Evolutionary conservation across 2,329 filamentous ascomycete species (phyloP).

Genomic region (Venturia carpophila): DNA sequence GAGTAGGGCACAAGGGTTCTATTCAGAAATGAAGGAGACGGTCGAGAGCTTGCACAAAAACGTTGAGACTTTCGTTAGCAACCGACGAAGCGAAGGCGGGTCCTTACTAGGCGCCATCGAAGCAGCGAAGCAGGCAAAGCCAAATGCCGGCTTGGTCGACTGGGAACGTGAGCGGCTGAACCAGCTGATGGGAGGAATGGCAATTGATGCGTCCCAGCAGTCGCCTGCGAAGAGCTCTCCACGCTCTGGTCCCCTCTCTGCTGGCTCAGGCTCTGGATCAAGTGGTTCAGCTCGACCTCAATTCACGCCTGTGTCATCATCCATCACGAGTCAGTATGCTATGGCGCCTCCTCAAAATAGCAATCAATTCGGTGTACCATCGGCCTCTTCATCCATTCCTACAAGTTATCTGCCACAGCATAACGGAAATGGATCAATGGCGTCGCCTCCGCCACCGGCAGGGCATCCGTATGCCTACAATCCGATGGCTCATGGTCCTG

Average conservation of each 20-base stretch:
- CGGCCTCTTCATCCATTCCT: slow-evolving; percentile 26
- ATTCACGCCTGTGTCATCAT: slow-evolving; percentile 43
- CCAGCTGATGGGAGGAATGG: slow-evolving; percentile 91
- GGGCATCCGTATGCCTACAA: slow-evolving; percentile 16
- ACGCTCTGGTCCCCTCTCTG: slow-evolving; percentile 23
- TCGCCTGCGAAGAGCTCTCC: slow-evolving; percentile 28
- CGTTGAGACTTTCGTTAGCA: slow-evolving; percentile 94
- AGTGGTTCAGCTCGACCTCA: slow-evolving; percentile 36
- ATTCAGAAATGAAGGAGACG: slow-evolving; percentile 90
- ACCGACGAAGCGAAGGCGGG: slow-evolving; percentile 81
- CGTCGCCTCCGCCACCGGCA: slow-evolving; percentile 23
- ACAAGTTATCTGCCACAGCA: slow-evolving; percentile 26
- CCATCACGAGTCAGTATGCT: slow-evolving; percentile 40
- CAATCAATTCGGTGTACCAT: slow-evolving; percentile 26
- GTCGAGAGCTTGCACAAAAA: slow-evolving; percentile 90
- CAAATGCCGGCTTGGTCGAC: slow-evolving; percentile 56
- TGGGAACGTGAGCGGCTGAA: slow-evolving; percentile 78
- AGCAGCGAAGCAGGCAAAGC: slow-evolving; percentile 58
- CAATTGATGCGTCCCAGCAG: slow-evolving; percentile 54
- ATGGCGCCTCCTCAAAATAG: slow-evolving; percentile 15
- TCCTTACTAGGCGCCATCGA: slow-evolving; percentile 86
- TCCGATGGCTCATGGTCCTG: slow-evolving; percentile 14
- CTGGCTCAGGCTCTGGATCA: slow-evolving; percentile 37
- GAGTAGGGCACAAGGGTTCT: slow-evolving; percentile 83
- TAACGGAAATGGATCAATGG: slow-evolving; percentile 22